Conservation (phyloP, 305 asterid species). For the Fraxinus platypoda region DNA sequence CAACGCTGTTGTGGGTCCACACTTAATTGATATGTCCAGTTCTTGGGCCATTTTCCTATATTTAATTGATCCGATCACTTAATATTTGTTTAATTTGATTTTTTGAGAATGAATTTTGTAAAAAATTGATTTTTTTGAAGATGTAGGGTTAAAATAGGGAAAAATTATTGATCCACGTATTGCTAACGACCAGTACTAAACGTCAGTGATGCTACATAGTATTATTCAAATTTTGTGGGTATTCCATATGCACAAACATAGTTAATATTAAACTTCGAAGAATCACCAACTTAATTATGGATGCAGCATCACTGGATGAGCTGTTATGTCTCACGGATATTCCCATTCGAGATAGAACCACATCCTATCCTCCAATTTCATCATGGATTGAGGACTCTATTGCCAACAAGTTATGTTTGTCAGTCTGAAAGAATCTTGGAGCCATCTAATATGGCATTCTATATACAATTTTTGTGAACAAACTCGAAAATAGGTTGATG, state of each 20-base stretch:
- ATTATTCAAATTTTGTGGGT: neutral
- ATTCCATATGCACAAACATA: neutral
- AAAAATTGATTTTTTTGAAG: too few species aligned
- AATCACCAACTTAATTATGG: neutral
- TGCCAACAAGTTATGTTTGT: neutral
- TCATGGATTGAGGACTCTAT: neutral
- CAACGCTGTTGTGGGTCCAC: neutral
- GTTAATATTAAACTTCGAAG: neutral
- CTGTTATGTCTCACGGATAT: neutral
- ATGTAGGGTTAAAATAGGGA: neutral
- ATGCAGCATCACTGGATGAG: neutral
- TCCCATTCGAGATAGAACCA: neutral
- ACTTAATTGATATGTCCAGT: neutral
- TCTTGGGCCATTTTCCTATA: neutral
- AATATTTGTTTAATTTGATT: neutral
- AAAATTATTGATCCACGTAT: too few species aligned
- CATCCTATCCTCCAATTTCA: neutral
- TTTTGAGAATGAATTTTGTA: neutral
- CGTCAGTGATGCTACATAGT: too few species aligned
- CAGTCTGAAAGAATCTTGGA: neutral
- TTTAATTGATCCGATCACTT: neutral
- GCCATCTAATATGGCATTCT: neutral
- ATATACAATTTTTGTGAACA: neutral
- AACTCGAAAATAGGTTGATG: neutral
- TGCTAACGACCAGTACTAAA: neutral